phyloP scores from a whole-genome alignment of 1,284 basidiomycete species.

The Microbotryum intermedium region DNA sequence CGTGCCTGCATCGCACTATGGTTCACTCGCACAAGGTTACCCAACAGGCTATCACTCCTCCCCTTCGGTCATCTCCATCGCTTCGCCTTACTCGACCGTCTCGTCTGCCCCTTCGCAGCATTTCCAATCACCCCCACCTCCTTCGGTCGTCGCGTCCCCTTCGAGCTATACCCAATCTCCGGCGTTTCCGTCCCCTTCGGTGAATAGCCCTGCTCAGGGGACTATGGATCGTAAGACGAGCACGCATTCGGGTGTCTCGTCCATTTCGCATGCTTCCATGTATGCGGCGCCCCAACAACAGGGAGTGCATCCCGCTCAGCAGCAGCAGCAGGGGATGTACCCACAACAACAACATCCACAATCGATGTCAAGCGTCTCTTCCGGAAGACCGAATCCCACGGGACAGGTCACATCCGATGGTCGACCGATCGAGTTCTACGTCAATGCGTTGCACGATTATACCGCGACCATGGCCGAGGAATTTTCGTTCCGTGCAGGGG shows the following conservation, averaged over 20 bases:
- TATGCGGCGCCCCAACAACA: slow-evolving; percentile 1
- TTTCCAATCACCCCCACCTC: not conserved
- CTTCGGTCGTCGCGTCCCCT: slow-evolving; percentile 32
- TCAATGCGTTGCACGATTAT: slow-evolving; percentile 90
- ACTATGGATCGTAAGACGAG: slow-evolving; percentile 14
- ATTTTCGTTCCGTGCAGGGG: slow-evolving; percentile 35
- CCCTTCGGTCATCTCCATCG: not conserved
- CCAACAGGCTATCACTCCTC: not conserved
- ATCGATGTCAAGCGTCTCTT: slow-evolving; percentile 38
- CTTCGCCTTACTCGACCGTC: not conserved
- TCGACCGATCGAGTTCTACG: slow-evolving; percentile 71
- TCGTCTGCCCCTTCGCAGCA: not conserved
- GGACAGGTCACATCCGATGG: slow-evolving; percentile 69
- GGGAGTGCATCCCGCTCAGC: slow-evolving; percentile 12
- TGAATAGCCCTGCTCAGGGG: slow-evolving; percentile 21
- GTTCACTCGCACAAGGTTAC: not conserved
- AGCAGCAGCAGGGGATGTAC: slow-evolving; percentile 23
- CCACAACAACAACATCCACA: slow-evolving; percentile 15
- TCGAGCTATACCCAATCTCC: slow-evolving; percentile 21
- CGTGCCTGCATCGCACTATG: not conserved
- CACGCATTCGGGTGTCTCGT: slow-evolving; percentile 19
- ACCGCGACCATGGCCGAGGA: slow-evolving; percentile 75
- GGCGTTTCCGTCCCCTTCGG: slow-evolving; percentile 11
- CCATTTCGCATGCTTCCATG: slow-evolving; percentile 18
- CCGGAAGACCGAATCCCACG: slow-evolving; percentile 46